Evolutionary conservation across 2,329 filamentous ascomycete genomes (phyloP), one percentile per base, ranked within the genome.

Genomic region (Immersiporthe knoxdaviesiana): DNA sequence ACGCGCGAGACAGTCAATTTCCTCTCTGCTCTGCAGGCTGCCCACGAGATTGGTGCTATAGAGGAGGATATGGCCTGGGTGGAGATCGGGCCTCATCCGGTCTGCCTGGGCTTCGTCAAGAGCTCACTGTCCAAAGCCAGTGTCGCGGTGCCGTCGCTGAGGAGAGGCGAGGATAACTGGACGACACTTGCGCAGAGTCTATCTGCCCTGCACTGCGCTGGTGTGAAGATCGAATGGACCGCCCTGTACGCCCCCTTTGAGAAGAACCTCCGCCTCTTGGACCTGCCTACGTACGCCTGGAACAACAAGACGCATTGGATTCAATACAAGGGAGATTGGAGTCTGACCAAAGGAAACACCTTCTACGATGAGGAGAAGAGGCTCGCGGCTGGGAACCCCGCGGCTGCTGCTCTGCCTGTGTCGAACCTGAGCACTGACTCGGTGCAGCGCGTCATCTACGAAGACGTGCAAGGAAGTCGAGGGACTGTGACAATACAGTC

Each of bases 291-390:
- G 0, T 93, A 93, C 76, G 84, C 84, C 0, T 93, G 90, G 76
- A 89, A 93, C 76, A 81, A 87, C 72, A 92, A 92, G 82, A 88
- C 87, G 73, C 92, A 92, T 78, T 92, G 90, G 90, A 84, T 92
- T 10, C 54, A 58, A 8, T 58, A 58, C 30, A 58, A 58, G 4
- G 54, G 54, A 8, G 30, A 58, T 4, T 58, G 54, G 54, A 30
- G 27, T n/a, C 54, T 58, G 54, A 58, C 54, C 7, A 58, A 58
- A n/a, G 54, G 54, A 58, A 58, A 58, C 16, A 35, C 24, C 4
- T 58, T 58, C 54, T 58, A 58, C 14, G 30, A 58, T n/a, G 54
- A 30, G 27, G 54, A 58, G 10, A 58, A 58, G 30, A 35, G 30
- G 30, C 27, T 58, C 54, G 54, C 27, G 16, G 30, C 54, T 58